Conservation (phyloP, 768 basidiomycete species). For the Peribolospora kevripleyi region DNA sequence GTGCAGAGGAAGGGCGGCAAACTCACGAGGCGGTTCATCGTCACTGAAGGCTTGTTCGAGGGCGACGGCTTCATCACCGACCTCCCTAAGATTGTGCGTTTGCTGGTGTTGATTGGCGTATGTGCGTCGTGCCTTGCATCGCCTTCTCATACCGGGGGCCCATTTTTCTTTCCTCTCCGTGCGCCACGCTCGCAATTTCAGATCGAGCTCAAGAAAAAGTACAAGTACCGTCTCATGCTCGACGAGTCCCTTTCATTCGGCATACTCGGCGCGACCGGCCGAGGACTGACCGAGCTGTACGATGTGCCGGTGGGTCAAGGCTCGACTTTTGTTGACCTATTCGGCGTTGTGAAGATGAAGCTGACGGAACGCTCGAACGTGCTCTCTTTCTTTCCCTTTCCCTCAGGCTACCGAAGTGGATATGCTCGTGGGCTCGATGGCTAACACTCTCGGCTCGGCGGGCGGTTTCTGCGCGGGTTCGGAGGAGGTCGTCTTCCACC, state of each 20-base stretch:
- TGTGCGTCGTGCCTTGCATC: too few relatives aligned
- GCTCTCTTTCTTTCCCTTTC: background rate
- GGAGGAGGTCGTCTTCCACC: conserved; percentile 56
- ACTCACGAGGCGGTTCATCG: conserved; percentile 73
- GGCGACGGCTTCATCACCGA: conserved; percentile 81
- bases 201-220: conserved; percentile 84
- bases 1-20: conserved; percentile 55
- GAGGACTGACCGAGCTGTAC: conserved; percentile 82
- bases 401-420: conserved; percentile 62
- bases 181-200: conserved; percentile 15
- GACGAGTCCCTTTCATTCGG: conserved; percentile 92
- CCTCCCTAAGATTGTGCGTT: conserved; percentile 62
- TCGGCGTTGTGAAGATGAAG: too few relatives aligned
- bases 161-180: background rate
- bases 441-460: conserved; percentile 51
- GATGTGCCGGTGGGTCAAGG: conserved; percentile 50
- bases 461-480: conserved; percentile 95
- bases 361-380: background rate
- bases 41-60: conserved; percentile 93
- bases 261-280: conserved; percentile 70
- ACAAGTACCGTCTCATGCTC: conserved; percentile 82
- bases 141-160: background rate
- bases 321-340: too few relatives aligned
- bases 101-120: background rate
- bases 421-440: conserved; percentile 77